phyloP scores from a whole-genome alignment of 2,329 filamentous ascomycete species.

The Fusarium keratoplasticum region DNA sequence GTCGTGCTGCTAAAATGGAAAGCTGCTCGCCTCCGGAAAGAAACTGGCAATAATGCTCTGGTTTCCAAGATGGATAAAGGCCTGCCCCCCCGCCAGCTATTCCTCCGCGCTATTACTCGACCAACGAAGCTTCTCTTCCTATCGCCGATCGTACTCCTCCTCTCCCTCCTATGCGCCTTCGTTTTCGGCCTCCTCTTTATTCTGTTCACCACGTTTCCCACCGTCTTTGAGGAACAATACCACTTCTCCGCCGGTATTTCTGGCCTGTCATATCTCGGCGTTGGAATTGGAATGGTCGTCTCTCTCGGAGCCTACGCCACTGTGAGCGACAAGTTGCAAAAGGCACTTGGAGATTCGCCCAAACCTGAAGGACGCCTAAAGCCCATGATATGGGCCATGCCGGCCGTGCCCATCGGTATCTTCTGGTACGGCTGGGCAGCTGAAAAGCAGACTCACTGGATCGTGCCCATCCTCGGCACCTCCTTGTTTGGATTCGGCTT shows the following conservation, averaged over 20 bases:
- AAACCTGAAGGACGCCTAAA: constrained; percentile 62
- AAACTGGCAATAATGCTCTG: constrained; percentile 26
- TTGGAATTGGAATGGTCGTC: constrained; percentile 49
- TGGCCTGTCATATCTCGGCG: constrained; percentile 56
- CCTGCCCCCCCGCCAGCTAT: constrained; percentile 32
- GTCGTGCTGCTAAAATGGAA: constrained; percentile 11
- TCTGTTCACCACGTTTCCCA: neutral
- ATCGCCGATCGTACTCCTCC: constrained; percentile 55
- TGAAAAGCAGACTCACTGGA: constrained; percentile 64
- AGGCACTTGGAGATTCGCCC: constrained; percentile 1
- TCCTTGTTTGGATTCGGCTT: constrained; percentile 61
- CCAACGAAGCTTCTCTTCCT: constrained; percentile 62
- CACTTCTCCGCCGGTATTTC: neutral
- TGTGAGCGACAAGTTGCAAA: constrained; percentile 13
- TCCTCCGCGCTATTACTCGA: constrained; percentile 50
- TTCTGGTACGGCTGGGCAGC: constrained; percentile 71
- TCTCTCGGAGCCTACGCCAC: neutral
- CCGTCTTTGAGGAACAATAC: neutral
- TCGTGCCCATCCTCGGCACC: constrained; percentile 69
- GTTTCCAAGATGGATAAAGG: constrained; percentile 22
- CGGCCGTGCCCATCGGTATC: constrained; percentile 65
- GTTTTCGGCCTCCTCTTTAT: constrained; percentile 58
- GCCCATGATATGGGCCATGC: constrained; percentile 64
- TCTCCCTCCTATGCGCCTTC: neutral
- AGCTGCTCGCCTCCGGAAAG: constrained; percentile 20